Percentiles rank a stretch among this genome's conserved stretches.
phyloP scores from a whole-genome alignment of 2,329 filamentous ascomycete species.

The Bipolaris gigantea region DNA sequence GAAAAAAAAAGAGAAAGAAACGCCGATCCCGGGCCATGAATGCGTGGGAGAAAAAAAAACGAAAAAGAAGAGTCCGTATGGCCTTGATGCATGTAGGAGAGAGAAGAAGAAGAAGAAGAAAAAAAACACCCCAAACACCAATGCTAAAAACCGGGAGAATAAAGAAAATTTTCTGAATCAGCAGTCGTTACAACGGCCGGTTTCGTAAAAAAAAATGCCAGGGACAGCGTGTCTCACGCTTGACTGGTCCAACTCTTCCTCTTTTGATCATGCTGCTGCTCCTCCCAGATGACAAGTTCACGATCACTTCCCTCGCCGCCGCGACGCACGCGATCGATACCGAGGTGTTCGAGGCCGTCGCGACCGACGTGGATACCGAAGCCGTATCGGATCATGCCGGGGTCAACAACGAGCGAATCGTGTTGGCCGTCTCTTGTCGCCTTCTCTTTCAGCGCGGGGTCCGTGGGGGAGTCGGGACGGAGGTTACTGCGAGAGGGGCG shows the following conservation, averaged over 20 bases:
- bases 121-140: neutral
- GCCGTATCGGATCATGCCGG: slow-evolving; percentile 51
- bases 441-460: slow-evolving; percentile 23
- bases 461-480: slow-evolving; percentile 24
- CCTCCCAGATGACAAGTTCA: slow-evolving; percentile 44
- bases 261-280: slow-evolving; percentile 31
- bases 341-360: slow-evolving; percentile 62
- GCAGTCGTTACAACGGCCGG: too few relatives aligned
- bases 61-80: too few relatives aligned
- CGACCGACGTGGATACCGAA: slow-evolving; percentile 61
- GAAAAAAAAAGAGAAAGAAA: neutral
- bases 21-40: neutral
- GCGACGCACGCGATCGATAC: slow-evolving; percentile 59
- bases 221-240: neutral
- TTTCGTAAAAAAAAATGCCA: neutral
- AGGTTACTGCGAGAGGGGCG: slow-evolving; percentile 35
- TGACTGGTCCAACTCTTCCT: slow-evolving; percentile 32
- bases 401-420: slow-evolving; percentile 27
- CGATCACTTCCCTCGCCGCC: slow-evolving; percentile 37
- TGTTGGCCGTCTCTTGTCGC: slow-evolving; percentile 11
- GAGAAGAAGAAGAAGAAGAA: neutral
- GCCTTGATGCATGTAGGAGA: neutral
- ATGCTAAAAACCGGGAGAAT: too few relatives aligned
- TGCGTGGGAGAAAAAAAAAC: neutral
- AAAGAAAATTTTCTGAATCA: too few relatives aligned